phyloP scores from a whole-genome alignment of 2,329 filamentous ascomycete genomes.

The Chalara sp. region DNA sequence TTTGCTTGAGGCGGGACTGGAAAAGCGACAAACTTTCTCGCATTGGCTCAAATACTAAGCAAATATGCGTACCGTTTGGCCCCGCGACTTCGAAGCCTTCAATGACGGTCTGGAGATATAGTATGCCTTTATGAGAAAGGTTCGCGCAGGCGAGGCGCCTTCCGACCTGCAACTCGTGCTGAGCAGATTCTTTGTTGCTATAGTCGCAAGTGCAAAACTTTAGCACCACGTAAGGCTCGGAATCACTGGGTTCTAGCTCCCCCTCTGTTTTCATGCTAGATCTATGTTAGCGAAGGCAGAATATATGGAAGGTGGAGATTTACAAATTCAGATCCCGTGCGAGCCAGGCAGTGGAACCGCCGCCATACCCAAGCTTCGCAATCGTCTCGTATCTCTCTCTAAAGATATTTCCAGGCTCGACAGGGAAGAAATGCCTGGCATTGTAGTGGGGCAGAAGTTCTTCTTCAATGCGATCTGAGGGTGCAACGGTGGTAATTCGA shows the following conservation, averaged over 20 bases:
- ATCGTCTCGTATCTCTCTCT: slow-evolving; percentile 28
- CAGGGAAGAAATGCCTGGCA: slow-evolving; percentile 2
- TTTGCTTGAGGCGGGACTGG: slow-evolving; percentile 2
- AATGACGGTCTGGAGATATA: slow-evolving; percentile 5
- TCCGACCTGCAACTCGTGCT: slow-evolving; percentile 7
- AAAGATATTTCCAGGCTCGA: slow-evolving; percentile 22
- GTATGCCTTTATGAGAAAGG: slow-evolving; percentile 7
- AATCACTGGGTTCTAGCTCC: not conserved
- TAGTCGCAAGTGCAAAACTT: slow-evolving; percentile 7
- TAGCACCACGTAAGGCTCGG: slow-evolving; percentile 5
- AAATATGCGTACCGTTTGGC: slow-evolving; percentile 6
- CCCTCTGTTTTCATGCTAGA: not conserved
- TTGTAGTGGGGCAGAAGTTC: not conserved
- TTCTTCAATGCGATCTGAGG: too few species aligned
- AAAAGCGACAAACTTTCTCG: slow-evolving; percentile 8
- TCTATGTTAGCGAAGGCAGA: too few species aligned
- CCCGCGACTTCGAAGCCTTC: slow-evolving; percentile 7
- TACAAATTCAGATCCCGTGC: slow-evolving; percentile 25
- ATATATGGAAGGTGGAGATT: not conserved
- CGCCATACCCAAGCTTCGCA: slow-evolving; percentile 33
- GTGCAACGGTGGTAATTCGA: too few species aligned
- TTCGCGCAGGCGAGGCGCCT: slow-evolving; percentile 3
- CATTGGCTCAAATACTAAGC: slow-evolving; percentile 9
- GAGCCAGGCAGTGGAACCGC: slow-evolving; percentile 34
- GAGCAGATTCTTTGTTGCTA: slow-evolving; percentile 1